These are phyloP conservation scores for Magnolia changhungtana DNA, from an alignment of 164 flowering plant species.

Conservation along the genomic window DNA sequence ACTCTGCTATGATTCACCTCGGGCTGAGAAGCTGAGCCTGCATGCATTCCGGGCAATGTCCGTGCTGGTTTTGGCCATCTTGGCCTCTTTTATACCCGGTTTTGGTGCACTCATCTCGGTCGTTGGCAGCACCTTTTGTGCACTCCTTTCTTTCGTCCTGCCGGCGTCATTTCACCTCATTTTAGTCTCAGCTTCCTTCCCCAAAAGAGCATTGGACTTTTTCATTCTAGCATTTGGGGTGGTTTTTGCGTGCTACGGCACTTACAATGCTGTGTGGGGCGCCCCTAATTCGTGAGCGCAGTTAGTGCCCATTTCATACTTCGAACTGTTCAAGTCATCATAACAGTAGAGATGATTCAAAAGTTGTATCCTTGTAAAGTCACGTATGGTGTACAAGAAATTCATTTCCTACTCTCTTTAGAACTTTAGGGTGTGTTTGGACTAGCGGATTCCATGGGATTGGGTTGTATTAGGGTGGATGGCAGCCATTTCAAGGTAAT, in stretches of 20 bases:
- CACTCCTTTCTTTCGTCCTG: conserved; percentile 28
- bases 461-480: too few species aligned
- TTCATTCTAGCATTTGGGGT: conserved; percentile 16
- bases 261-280: conserved; percentile 6
- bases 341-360: too few species aligned
- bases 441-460: too few species aligned
- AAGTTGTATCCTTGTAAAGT: too few species aligned
- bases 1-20: conserved; percentile 3
- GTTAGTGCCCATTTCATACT: too few species aligned
- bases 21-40: not conserved
- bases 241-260: conserved; percentile 24
- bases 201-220: conserved; percentile 14
- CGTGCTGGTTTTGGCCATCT: conserved; percentile 12
- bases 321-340: too few species aligned
- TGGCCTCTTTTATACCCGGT: conserved; percentile 26
- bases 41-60: conserved; percentile 9
- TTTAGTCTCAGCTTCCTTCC: conserved; percentile 7
- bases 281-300: not conserved
- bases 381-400: too few species aligned
- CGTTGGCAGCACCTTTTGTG: conserved; percentile 36
- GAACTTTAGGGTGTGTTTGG: too few species aligned
- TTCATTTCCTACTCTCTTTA: too few species aligned
- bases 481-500: too few species aligned
- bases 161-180: conserved; percentile 23
- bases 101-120: conserved; percentile 27